These are phyloP conservation scores for Septoria petroselini DNA, from an alignment of 2,329 filamentous ascomycete species.

Conservation along the genomic window DNA sequence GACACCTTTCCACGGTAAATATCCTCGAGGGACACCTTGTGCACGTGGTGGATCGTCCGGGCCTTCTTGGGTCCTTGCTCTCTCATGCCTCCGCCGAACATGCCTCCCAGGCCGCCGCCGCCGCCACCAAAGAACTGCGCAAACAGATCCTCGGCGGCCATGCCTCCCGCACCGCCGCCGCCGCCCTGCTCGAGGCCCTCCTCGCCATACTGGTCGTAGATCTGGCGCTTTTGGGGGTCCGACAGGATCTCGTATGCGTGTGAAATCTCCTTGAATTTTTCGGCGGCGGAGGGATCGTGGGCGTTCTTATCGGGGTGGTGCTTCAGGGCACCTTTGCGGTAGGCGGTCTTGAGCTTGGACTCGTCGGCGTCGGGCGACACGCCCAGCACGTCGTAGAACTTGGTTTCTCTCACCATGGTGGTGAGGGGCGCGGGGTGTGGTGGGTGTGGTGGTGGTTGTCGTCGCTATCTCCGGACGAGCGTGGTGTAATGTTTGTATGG, in stretches of 20 bases:
- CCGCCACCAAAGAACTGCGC: constrained; percentile 89
- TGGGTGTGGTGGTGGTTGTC: constrained; percentile 7
- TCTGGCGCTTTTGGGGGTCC: constrained; percentile 81
- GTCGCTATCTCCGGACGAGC: constrained; percentile 8
- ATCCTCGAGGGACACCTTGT: constrained; percentile 97
- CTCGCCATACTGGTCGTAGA: constrained; percentile 98
- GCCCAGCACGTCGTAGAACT: constrained; percentile 74
- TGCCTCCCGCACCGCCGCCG: constrained; percentile 65
- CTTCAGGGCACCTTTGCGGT: constrained; percentile 79
- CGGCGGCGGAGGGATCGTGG: constrained; percentile 85
- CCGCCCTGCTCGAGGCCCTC: constrained; percentile 87
- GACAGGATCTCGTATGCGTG: constrained; percentile 94
- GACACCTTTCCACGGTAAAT: constrained; percentile 98
- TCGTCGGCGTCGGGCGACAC: constrained; percentile 78
- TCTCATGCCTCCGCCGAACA: constrained; percentile 72
- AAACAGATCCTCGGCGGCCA: constrained; percentile 95
- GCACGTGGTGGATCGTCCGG: constrained; percentile 93
- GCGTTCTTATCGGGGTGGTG: constrained; percentile 95
- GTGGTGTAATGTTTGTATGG: not conserved
- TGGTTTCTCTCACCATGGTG: constrained; percentile 75
- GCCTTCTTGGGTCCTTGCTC: constrained; percentile 84
- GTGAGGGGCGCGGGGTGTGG: constrained; percentile 22
- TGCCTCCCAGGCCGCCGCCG: constrained; percentile 66
- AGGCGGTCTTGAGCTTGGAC: constrained; percentile 84
- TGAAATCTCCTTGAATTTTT: constrained; percentile 98